A percentile compares a stretch with the other conserved stretches of the same genome.
Conservation (phyloP, 1,284 basidiomycete species). For the Austropuccinia psidii region DNA sequence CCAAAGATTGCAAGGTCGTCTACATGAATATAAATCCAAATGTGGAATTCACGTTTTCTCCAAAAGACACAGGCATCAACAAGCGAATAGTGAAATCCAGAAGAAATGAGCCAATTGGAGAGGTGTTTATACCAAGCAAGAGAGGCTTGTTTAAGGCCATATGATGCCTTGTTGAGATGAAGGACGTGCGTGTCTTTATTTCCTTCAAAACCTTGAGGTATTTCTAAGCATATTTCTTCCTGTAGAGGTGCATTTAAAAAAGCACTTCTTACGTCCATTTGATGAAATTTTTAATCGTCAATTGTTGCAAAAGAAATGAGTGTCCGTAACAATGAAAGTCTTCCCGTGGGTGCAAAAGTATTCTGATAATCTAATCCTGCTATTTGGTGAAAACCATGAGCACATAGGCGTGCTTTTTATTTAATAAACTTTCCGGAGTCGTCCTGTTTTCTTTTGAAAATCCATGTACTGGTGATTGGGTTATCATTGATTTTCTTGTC, state of each 20-base stretch:
- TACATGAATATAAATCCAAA: not conserved
- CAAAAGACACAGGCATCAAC: not conserved
- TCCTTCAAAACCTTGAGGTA: not conserved
- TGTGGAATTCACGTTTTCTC: not conserved
- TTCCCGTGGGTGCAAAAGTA: not conserved
- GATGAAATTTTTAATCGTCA: too few relatives aligned
- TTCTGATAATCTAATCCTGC: not conserved
- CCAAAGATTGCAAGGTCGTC: not conserved
- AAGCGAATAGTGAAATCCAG: not conserved
- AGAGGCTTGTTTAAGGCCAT: constrained; percentile 7
- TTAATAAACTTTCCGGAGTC: not conserved
- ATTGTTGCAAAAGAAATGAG: not conserved
- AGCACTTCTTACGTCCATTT: not conserved
- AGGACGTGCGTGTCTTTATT: not conserved
- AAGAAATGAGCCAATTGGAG: not conserved
- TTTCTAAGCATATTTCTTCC: not conserved
- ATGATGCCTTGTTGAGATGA: not conserved
- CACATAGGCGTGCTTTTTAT: not conserved
- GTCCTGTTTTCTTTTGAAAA: not conserved
- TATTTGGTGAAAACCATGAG: not conserved
- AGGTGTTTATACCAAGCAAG: not conserved
- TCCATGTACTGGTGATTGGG: not conserved
- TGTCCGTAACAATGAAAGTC: not conserved
- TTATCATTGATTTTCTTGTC: too few relatives aligned
- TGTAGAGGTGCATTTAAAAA: not conserved